A percentile compares a stretch with the other conserved stretches of the same genome.
Evolutionary conservation across 108 stramenopile species (phyloP).

Genomic region (Nitzschia palea): DNA sequence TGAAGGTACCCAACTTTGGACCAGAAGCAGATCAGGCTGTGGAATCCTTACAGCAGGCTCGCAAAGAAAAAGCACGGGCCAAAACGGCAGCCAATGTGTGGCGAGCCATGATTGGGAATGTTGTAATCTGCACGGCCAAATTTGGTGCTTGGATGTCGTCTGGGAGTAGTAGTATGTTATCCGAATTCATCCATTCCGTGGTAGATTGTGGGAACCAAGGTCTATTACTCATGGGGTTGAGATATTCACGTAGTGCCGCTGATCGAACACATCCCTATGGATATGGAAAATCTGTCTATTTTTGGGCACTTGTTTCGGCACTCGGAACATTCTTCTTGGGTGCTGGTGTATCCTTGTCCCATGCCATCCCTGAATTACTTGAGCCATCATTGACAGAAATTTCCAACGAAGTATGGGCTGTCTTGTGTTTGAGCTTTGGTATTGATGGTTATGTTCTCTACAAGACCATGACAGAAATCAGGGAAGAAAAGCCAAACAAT

Average conservation of each 20-base stretch:
- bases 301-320: slow-evolving; percentile 93
- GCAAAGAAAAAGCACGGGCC: slow-evolving; percentile 42
- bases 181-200: slow-evolving; percentile 93
- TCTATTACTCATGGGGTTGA: slow-evolving; percentile 85
- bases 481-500: slow-evolving; percentile 47
- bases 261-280: slow-evolving; percentile 91
- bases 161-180: slow-evolving; percentile 92
- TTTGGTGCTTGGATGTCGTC: slow-evolving; percentile 83
- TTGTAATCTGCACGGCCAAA: slow-evolving; percentile 88
- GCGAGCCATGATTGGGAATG: slow-evolving; percentile 88
- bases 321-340: slow-evolving; percentile 95
- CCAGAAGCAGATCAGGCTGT: slow-evolving; percentile 34
- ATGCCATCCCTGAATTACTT: slow-evolving; percentile 71
- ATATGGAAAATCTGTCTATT: slow-evolving; percentile 69
- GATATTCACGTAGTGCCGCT: slow-evolving; percentile 68
- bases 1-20: slow-evolving; percentile 35
- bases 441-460: slow-evolving; percentile 89
- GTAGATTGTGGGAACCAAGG: slow-evolving; percentile 96
- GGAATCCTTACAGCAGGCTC: slow-evolving; percentile 23
- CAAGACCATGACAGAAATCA: slow-evolving; percentile 71
- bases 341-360: slow-evolving; percentile 90
- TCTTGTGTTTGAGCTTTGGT: slow-evolving; percentile 77
- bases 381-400: slow-evolving; percentile 66
- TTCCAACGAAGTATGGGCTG: slow-evolving; percentile 83
- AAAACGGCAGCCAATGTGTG: slow-evolving; percentile 62